Percentiles rank a stretch among this genome's conserved stretches.
Conservation (phyloP, 805 yeast species). For the Metschnikowia lunata region DNA sequence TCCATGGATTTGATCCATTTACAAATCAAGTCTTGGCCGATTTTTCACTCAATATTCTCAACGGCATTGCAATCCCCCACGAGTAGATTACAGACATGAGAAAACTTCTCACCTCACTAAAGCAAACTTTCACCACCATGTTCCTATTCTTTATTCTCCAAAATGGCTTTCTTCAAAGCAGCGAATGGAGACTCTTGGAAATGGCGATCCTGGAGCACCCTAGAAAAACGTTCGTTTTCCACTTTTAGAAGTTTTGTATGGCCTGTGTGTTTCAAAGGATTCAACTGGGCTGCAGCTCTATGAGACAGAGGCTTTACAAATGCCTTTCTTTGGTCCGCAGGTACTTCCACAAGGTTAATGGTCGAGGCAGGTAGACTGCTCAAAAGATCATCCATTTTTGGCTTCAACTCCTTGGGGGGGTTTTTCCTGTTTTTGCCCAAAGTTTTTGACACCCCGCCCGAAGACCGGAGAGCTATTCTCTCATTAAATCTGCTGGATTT, state of each 20-base stretch:
- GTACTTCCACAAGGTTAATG: conserved; percentile 15
- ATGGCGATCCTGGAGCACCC: conserved; percentile 48
- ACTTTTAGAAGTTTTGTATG: conserved; percentile 48
- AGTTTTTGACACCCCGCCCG: conserved; percentile 59
- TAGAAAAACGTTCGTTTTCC: conserved; percentile 57
- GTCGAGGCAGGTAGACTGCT: conserved; percentile 42
- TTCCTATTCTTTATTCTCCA: conserved; percentile 2
- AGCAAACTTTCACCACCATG: too few species aligned
- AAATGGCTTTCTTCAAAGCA: conserved; percentile 55
- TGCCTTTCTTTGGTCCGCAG: conserved; percentile 4
- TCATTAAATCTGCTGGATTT: conserved; percentile 37
- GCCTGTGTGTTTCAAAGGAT: conserved; percentile 39
- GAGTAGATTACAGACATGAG: too few species aligned
- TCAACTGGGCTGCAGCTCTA: conserved; percentile 43
- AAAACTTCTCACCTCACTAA: too few species aligned
- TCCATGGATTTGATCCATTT: too few species aligned
- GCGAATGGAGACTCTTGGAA: conserved; percentile 62
- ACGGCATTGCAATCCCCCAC: too few species aligned
- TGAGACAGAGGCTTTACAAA: conserved; percentile 22
- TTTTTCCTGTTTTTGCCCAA: conserved; percentile 60
- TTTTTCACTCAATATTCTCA: too few species aligned
- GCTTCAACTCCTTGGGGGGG: conserved; percentile 56
- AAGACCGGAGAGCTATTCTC: conserved; percentile 22
- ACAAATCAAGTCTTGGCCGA: too few species aligned
- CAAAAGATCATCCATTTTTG: conserved; percentile 62